Conservation (phyloP, 352 stramenopile genomes). For the Pythium monospermum region DNA sequence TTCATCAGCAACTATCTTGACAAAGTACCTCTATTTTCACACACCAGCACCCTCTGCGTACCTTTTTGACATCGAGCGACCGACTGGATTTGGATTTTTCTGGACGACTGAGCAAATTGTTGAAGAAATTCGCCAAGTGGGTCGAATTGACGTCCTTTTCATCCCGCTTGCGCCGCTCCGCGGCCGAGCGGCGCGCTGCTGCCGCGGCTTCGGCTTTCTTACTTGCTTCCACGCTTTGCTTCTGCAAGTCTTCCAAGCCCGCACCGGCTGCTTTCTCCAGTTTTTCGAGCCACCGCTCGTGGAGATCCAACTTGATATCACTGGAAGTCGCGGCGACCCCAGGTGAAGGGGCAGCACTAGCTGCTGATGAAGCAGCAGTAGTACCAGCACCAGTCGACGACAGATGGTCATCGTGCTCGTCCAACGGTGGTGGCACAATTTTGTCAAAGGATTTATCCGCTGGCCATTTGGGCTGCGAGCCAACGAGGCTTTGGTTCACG, state of each 20-base stretch:
- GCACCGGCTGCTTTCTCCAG: constrained; percentile 74
- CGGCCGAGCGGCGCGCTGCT: constrained; percentile 53
- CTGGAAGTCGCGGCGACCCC: constrained; percentile 12
- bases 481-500: constrained; percentile 71
- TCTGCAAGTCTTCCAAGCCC: constrained; percentile 75
- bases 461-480: constrained; percentile 71
- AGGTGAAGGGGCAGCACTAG: no score
- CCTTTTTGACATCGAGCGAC: constrained; percentile 61
- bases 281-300: constrained; percentile 79
- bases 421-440: constrained; percentile 55
- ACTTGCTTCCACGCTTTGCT: constrained; percentile 80
- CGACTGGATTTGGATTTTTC: constrained; percentile 78
- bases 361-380: no score
- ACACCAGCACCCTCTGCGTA: constrained; percentile 9
- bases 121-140: constrained; percentile 85
- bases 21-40: not conserved
- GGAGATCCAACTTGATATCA: constrained; percentile 59
- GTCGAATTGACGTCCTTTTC: constrained; percentile 85
- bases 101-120: constrained; percentile 78
- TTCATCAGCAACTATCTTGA: not conserved
- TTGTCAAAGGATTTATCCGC: constrained; percentile 77
- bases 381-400: no score
- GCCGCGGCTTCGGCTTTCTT: constrained; percentile 72
- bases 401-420: constrained; percentile 30
- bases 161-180: constrained; percentile 71